phyloP scores from a whole-genome alignment of 441 rosid species.

The Gossypium trilobum region DNA sequence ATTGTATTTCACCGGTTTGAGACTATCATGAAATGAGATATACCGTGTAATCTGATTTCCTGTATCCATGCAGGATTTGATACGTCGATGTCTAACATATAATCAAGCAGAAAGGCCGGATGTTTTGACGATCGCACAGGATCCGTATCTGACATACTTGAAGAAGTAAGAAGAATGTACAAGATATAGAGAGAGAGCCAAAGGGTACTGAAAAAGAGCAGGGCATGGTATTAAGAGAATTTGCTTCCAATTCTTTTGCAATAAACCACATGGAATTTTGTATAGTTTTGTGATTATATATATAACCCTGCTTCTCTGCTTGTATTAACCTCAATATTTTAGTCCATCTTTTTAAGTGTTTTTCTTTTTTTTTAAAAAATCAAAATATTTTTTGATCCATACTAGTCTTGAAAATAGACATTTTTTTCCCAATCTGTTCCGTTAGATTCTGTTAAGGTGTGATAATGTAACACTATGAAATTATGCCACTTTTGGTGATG shows the following conservation, averaged over 20 bases:
- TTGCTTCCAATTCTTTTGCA: constrained; percentile 17
- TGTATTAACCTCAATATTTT: constrained; percentile 2
- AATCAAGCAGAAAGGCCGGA: constrained; percentile 87
- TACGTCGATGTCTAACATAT: constrained; percentile 82
- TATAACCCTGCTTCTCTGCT: constrained; percentile 4
- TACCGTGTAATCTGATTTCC: not conserved
- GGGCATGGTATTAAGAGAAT: constrained; percentile 15
- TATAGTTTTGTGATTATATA: constrained; percentile 16
- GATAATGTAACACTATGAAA: no score
- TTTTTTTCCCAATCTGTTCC: no score
- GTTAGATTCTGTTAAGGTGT: no score
- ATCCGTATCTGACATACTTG: constrained; percentile 70
- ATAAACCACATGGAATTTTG: constrained; percentile 29
- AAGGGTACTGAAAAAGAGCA: constrained; percentile 11
- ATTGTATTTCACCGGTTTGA: not conserved
- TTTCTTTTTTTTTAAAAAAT: no score
- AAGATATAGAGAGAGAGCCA: constrained; percentile 13
- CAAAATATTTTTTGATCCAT: not conserved
- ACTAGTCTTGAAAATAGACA: no score
- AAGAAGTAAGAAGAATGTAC: constrained; percentile 42
- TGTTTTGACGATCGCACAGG: constrained; percentile 73
- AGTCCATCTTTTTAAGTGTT: not conserved
- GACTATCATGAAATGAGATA: not conserved
- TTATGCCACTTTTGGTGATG: no score
- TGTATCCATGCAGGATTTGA: constrained; percentile 55